These are phyloP conservation scores for Penicillium verrucosum DNA, from an alignment of 2,329 filamentous ascomycete species.

Conservation along the genomic window DNA sequence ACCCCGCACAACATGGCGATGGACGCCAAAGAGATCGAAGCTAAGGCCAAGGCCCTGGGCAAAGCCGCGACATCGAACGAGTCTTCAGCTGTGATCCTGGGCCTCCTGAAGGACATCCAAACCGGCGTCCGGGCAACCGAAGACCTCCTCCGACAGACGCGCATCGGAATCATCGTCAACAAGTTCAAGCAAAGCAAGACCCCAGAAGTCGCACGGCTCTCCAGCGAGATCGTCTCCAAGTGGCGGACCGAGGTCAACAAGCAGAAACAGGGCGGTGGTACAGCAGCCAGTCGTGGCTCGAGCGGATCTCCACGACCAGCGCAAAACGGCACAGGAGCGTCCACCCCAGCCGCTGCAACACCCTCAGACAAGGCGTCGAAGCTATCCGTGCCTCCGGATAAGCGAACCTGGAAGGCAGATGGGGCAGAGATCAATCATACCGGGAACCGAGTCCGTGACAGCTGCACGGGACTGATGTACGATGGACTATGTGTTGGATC, in stretches of 20 bases:
- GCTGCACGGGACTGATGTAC: constrained; percentile 87
- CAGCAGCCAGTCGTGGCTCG: constrained; percentile 38
- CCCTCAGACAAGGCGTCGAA: constrained; percentile 52
- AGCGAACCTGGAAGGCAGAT: constrained; percentile 78
- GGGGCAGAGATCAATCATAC: constrained; percentile 75
- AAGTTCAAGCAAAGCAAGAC: constrained; percentile 80
- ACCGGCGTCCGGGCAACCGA: constrained; percentile 80
- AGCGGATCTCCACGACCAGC: constrained; percentile 45
- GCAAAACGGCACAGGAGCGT: constrained; percentile 47
- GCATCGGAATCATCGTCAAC: constrained; percentile 84
- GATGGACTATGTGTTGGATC: constrained; percentile 81
- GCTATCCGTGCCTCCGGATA: constrained; percentile 62
- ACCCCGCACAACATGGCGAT: constrained; percentile 45
- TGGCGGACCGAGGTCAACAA: constrained; percentile 49
- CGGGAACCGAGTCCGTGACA: constrained; percentile 69
- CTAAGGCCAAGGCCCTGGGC: constrained; percentile 71
- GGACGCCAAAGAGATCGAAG: constrained; percentile 77
- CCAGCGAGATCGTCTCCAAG: constrained; percentile 78
- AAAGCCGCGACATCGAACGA: constrained; percentile 77
- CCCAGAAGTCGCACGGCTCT: constrained; percentile 66
- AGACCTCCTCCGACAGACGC: constrained; percentile 85
- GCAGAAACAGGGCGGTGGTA: constrained; percentile 44
- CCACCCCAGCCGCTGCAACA: constrained; percentile 50
- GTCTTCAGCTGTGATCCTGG: constrained; percentile 66
- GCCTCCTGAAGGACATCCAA: constrained; percentile 74